phyloP scores from a whole-genome alignment of 306 rosid genomes.

The Argentina anserina region DNA sequence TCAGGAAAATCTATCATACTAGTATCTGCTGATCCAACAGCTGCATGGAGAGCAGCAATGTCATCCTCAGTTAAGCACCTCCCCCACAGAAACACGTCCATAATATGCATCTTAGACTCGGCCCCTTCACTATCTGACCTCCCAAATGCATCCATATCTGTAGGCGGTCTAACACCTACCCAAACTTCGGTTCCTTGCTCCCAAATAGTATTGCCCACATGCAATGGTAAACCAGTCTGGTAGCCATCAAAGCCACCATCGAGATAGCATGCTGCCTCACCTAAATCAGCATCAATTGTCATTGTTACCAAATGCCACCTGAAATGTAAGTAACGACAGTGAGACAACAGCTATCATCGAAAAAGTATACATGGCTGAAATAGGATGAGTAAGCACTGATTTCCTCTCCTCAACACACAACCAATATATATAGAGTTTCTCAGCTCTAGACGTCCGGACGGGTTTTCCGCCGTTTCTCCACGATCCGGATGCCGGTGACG shows the following conservation, averaged over 20 bases:
- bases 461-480: too few species aligned
- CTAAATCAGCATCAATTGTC: slow-evolving; percentile 91
- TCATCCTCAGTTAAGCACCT: slow-evolving; percentile 97
- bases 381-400: slow-evolving; percentile 5
- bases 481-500: too few species aligned
- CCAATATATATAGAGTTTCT: too few species aligned
- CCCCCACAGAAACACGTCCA: slow-evolving; percentile 98
- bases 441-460: too few species aligned
- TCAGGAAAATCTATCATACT: slow-evolving; percentile 70
- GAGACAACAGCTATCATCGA: slow-evolving; percentile 10
- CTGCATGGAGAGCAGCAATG: slow-evolving; percentile 73
- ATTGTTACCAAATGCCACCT: slow-evolving; percentile 99
- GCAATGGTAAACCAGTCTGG: slow-evolving; percentile 82
- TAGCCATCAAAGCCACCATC: slow-evolving; percentile 98
- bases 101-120: slow-evolving; percentile 96
- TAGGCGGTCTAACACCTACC: slow-evolving; percentile 96
- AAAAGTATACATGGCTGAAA: neutral
- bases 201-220: slow-evolving; percentile 75
- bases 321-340: slow-evolving; percentile 34
- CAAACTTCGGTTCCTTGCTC: slow-evolving; percentile 90
- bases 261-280: slow-evolving; percentile 91
- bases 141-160: slow-evolving; percentile 93
- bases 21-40: slow-evolving; percentile 74
- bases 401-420: neutral
- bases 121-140: slow-evolving; percentile 99